Evolutionary conservation across 2,329 filamentous ascomycete genomes (phyloP).

Genomic region (Epicoccum sorghinum): DNA sequence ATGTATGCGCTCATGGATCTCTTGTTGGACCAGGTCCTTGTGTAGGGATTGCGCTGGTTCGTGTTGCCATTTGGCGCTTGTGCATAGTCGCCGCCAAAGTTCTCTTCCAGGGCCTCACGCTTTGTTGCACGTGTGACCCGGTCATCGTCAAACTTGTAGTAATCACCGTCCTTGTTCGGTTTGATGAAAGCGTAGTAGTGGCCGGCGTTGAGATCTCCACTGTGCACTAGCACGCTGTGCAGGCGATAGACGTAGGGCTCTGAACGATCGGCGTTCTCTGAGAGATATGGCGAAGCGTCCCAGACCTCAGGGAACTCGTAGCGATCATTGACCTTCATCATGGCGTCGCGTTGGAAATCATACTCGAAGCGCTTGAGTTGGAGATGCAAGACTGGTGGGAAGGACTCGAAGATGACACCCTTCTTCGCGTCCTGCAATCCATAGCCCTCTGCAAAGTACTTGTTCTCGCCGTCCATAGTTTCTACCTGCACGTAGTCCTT

Average conservation of each 20-base stretch:
- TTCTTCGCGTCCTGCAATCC: conserved; percentile 97
- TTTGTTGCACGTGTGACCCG: conserved; percentile 93
- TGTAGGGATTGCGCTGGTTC: conserved; percentile 68
- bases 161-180: conserved; percentile 85
- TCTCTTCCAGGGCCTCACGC: conserved; percentile 92
- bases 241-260: conserved; percentile 92
- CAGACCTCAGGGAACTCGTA: conserved; percentile 88
- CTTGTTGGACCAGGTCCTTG: conserved; percentile 67
- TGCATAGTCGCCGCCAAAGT: conserved; percentile 88
- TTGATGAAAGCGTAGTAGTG: conserved; percentile 99
- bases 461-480: conserved; percentile 96
- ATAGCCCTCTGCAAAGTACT: conserved; percentile 91
- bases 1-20: conserved; percentile 92
- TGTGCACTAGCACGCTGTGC: conserved; percentile 94
- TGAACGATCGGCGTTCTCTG: conserved; percentile 82
- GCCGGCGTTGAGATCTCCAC: conserved; percentile 93
- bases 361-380: conserved; percentile 98
- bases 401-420: conserved; percentile 94
- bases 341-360: conserved; percentile 91
- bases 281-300: conserved; percentile 85
- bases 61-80: conserved; percentile 60
- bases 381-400: conserved; percentile 90
- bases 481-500: conserved; percentile 96
- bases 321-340: conserved; percentile 98
- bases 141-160: conserved; percentile 97